These are phyloP conservation scores for Podila epigama DNA, from an alignment of 192 early-diverging fungal species.

Conservation along the genomic window DNA sequence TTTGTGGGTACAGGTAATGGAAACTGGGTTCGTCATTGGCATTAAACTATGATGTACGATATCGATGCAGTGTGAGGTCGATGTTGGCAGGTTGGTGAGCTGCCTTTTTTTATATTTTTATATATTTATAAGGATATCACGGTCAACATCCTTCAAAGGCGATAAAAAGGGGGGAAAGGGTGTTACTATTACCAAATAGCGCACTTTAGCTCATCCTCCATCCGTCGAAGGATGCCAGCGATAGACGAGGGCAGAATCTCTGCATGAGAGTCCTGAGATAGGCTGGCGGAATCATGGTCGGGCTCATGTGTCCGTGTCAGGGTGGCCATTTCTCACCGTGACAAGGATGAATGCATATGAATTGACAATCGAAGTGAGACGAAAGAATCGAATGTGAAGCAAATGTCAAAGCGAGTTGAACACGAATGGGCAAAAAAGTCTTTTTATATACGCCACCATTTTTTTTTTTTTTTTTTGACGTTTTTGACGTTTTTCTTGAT, in stretches of 20 bases:
- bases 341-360: background rate
- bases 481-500: background rate
- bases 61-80: too few species aligned
- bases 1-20: conserved; percentile 41
- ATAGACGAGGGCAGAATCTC: conserved; percentile 34
- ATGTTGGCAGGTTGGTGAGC: background rate
- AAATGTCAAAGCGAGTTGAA: background rate
- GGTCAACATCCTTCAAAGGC: too few species aligned
- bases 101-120: too few species aligned
- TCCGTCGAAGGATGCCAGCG: conserved; percentile 31
- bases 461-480: conserved; percentile 1
- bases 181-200: conserved; percentile 20
- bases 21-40: conserved; percentile 23
- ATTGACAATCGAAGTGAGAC: background rate
- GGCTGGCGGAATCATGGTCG: background rate
- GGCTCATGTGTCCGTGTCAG: background rate
- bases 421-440: background rate
- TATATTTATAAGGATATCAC: background rate
- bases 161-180: too few species aligned
- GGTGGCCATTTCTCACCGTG: conserved; percentile 15
- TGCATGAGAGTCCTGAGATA: background rate
- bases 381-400: background rate
- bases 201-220: conserved; percentile 46
- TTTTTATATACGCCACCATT: conserved; percentile 7
- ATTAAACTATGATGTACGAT: conserved; percentile 20